Conservation (phyloP, 2,329 filamentous ascomycete species). For the Neonectria coccinea region DNA sequence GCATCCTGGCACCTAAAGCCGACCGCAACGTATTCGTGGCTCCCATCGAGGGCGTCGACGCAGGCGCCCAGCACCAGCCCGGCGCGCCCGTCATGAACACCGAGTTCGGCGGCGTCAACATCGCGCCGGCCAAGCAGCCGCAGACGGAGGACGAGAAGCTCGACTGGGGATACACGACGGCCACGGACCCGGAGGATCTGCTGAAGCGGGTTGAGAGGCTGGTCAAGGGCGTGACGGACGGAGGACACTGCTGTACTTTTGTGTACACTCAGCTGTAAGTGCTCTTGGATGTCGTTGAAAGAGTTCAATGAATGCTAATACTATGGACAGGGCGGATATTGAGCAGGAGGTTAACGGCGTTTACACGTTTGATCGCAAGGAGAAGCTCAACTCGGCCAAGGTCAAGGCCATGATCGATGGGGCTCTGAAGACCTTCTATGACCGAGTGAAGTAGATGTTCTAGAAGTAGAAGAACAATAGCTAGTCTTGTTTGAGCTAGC, state of each 20-base stretch:
- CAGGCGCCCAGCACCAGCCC: constrained; percentile 62
- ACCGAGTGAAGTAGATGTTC: constrained; percentile 35
- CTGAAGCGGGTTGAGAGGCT: constrained; percentile 69
- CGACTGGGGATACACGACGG: constrained; percentile 78
- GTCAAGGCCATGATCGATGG: constrained; percentile 70
- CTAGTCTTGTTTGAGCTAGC: background rate
- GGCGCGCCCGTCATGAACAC: constrained; percentile 73
- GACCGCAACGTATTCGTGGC: constrained; percentile 67
- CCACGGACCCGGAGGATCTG: constrained; percentile 68
- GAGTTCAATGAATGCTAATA: constrained; percentile 23
- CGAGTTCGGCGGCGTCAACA: constrained; percentile 77
- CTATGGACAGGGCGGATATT: constrained; percentile 62
- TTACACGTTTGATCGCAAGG: constrained; percentile 71
- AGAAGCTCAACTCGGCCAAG: constrained; percentile 68
- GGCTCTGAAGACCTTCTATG: constrained; percentile 61
- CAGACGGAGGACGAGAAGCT: constrained; percentile 54
- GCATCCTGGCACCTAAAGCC: constrained; percentile 65
- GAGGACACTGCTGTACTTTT: constrained; percentile 69
- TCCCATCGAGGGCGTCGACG: constrained; percentile 56
- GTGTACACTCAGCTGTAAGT: constrained; percentile 75
- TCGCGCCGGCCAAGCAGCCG: constrained; percentile 60
- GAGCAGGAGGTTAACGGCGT: constrained; percentile 77
- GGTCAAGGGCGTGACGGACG: constrained; percentile 67
- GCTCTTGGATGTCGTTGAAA: background rate
- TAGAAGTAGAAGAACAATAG: background rate